Base-by-base conservation (phyloP, 2,329 filamentous ascomycete genomes). In the Paecilomyces sp. region DNA sequence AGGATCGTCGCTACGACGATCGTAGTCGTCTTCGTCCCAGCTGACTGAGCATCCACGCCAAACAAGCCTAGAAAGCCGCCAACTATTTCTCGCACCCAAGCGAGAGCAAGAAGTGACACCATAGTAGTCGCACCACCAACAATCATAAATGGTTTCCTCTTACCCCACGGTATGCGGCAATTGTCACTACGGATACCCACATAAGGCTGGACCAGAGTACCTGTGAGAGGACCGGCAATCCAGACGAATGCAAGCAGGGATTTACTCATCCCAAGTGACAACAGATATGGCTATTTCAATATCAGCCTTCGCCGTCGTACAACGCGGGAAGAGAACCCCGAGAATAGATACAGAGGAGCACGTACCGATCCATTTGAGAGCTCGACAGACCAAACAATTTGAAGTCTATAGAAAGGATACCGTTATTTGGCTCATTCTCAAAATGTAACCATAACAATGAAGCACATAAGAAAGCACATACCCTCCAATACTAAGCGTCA, bases 371-470 rank as follows among this genome's bases (percentile, higher is more conserved):
- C 92, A 78, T 96, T 93, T 58, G 92, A 96, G 51, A 96, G 81
- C 75, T 97, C 93, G 51, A 96, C 92, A 1, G 92, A 92, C 93
- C 93, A 97, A 30, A 93, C 92, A 66, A 97, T 89, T 77, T 97
- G 93, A 63, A 97, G 80, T 25, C 91, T 83, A 64, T 57, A 33
- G n/a, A 58, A 50, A 24, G 34, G 36, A 31, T 11, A 28, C 3
- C 13, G 13, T 22, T 12, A 57, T 28, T 47, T 9, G 13, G n/a
- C 2, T 8, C 7, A 22, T 22, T 6, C 41, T 47, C 13, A n/a
- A 15, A n/a, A 18, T 3, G n/a, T n/a, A 47, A 18, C 13, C 36
- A 47, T 47, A n/a, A 7, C 36, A 5, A 47, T 18, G 36, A 18
- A 47, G n/a, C n/a, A 9, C 13, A 18, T 7, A 22, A 47, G 6